Evolutionary conservation across 805 yeast species (phyloP), one percentile per base, ranked within the genome.

Genomic region (Starmerella geochares): DNA sequence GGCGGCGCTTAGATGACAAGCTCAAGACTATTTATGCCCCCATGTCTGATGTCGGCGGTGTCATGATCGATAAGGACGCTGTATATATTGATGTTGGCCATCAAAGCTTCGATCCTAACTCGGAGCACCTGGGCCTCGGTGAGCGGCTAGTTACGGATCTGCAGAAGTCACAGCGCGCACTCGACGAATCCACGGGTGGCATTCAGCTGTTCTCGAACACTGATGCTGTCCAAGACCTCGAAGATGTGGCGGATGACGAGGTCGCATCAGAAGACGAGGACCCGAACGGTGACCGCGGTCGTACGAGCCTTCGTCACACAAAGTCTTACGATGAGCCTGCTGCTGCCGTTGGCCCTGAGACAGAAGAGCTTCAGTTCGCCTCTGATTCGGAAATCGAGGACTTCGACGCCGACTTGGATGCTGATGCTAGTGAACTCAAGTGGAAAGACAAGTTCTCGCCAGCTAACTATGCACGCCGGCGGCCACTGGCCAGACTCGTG

Each of bases 11-110:
- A 48, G 97, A 92, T 57, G 98, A 92, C 62, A 86, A 82, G 59
- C 94, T 86, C 64, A 92, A 88, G 65, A 78, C 86, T 57, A 86
- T 92, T 2, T 92, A 94, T 66, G 99, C 98, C 0, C 99, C 99
- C 45, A 92, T 92, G 99, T 85, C 96, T 42, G 97, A 92, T 67
- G 96, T 92, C n/a, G 96, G 96, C 50, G 99, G 99, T 65, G 94
- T 92, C 32, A 72, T 92, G 57, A 86, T 92, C 54, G 99, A 92
- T 69, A 88, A 83, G 63, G 99, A 92, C 70, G 96, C 98, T 8
- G 98, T 92, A 2, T 92, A 88, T 61, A 86, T 92, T 53, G 96
- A 84, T 60, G 79, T 84, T 8, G 87, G 86, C 1, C 55, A 66
- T 27, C 64, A 65, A 41, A 67, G 64, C 40, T 83, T 83, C 64